A percentile compares a stretch with the other conserved stretches of the same genome.
Conservation (phyloP, 2,329 filamentous ascomycete genomes). For the Laburnicola sp. region DNA sequence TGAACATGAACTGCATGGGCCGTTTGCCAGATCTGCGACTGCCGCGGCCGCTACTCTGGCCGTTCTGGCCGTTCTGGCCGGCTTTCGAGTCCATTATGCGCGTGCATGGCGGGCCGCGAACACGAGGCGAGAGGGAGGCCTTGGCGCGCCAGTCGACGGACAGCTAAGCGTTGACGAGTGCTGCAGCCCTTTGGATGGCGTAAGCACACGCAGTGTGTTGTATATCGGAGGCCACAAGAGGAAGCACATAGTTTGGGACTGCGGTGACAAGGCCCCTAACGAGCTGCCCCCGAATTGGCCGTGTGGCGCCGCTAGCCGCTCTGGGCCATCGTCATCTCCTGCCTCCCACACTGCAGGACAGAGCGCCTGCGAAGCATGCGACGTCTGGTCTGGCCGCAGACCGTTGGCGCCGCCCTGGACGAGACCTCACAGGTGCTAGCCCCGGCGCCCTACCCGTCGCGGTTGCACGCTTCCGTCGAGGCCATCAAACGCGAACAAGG, state of each 20-base stretch:
- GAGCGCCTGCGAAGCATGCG: too few relatives aligned
- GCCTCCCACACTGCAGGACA: too few relatives aligned
- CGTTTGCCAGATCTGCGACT: conserved; percentile 16
- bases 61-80: neutral
- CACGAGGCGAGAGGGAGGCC: conserved; percentile 2
- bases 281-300: conserved; percentile 2
- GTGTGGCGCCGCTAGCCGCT: conserved; percentile 5
- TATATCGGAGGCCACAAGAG: conserved; percentile 12
- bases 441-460: too few relatives aligned
- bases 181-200: conserved; percentile 3
- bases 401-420: too few relatives aligned
- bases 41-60: conserved; percentile 7
- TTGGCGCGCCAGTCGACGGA: conserved; percentile 7
- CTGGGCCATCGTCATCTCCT: too few relatives aligned
- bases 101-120: conserved; percentile 11
- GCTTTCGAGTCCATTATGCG: conserved; percentile 8
- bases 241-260: conserved; percentile 16
- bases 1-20: conserved; percentile 40
- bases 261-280: neutral
- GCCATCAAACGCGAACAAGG: too few relatives aligned
- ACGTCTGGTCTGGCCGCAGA: too few relatives aligned
- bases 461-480: too few relatives aligned
- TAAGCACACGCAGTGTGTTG: conserved; percentile 2
- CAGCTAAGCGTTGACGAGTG: conserved; percentile 2
- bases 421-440: too few relatives aligned